phyloP scores from a whole-genome alignment of 73 alveolate genomes.

The Paramecium primaurelia region DNA sequence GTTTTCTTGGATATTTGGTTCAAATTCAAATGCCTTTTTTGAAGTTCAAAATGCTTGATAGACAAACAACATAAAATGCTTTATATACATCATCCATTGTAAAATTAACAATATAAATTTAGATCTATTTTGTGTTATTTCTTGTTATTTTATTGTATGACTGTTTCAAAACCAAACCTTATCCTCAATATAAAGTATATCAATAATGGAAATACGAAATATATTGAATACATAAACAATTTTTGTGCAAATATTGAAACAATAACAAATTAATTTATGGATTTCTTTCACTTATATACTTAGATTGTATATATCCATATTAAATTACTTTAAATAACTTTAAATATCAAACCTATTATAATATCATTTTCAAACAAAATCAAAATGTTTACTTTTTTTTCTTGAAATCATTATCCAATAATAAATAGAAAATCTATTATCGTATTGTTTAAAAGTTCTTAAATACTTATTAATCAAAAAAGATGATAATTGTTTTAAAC shows the following conservation, averaged over 20 bases:
- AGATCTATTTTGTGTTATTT: not conserved
- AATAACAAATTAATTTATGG: not conserved
- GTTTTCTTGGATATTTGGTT: slow-evolving; percentile 28
- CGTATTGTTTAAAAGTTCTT: not conserved
- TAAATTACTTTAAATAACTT: too few species aligned
- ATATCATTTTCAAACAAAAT: not conserved
- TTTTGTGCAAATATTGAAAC: not conserved
- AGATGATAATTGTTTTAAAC: not conserved
- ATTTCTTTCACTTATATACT: too few species aligned
- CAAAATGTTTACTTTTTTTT: too few species aligned
- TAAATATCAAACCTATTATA: not conserved
- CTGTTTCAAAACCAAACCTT: not conserved
- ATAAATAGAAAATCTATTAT: not conserved
- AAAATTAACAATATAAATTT: not conserved
- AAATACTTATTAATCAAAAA: not conserved
- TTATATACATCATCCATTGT: not conserved
- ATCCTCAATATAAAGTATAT: not conserved
- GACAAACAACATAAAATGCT: not conserved
- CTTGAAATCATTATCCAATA: not conserved
- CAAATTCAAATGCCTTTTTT: slow-evolving; percentile 13
- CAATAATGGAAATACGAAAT: slow-evolving; percentile 4
- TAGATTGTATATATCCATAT: too few species aligned
- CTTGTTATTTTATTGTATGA: not conserved
- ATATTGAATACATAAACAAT: not conserved
- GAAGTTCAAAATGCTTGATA: slow-evolving; percentile 26